Evolutionary conservation across 768 basidiomycete genomes (phyloP), one percentile per base, ranked within the genome.

Genomic region (Lactifluus piperatus): DNA sequence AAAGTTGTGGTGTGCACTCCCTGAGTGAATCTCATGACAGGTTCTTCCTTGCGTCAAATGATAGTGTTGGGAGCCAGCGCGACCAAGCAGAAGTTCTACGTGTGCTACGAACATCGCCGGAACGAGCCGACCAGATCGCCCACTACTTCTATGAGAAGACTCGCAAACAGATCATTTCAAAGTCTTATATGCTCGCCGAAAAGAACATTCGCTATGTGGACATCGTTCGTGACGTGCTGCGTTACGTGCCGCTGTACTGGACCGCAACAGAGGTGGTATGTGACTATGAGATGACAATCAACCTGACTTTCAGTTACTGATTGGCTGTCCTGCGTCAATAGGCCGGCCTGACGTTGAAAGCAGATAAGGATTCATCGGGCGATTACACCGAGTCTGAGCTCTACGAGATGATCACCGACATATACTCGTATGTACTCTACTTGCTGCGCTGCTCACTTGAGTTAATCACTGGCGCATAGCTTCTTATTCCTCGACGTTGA

Each of bases 401-500:
- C 45, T 87, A 79, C 62, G 70, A 76, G 18, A 82, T 84, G 39
- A 77, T 91, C 8, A 75, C 79, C 26, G 83, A 87, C 22, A 85
- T 91, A 52, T 91, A 90, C 70, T 72, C 80, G 83, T 88, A 58
- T 64, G 83, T 71, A 5, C 18, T 34, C 2, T 30, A 27, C 34
- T 55, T 4, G 30, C 51, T 47, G 18, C 36, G 30, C 24, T 22
- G 27, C 22, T 47, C 13, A 16, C 20, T n/a, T 29, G 16, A 22
- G 5, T n/a, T 57, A n/a, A 54, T 18, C 32, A 11, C 20, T 27
- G 22, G n/a, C 14, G 2, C 13, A 4, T 63, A 91, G 88, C 43
- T 90, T 80, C 68, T 73, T 92, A 58, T 92, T 91, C 81, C 77
- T 91, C 34, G 82, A 90, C 52, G 73, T 82, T 22, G 86, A 87